Percentiles rank a stretch among this genome's conserved stretches.
phyloP scores from a whole-genome alignment of 2,329 filamentous ascomycete genomes.

The Neofusicoccum umdonicola region DNA sequence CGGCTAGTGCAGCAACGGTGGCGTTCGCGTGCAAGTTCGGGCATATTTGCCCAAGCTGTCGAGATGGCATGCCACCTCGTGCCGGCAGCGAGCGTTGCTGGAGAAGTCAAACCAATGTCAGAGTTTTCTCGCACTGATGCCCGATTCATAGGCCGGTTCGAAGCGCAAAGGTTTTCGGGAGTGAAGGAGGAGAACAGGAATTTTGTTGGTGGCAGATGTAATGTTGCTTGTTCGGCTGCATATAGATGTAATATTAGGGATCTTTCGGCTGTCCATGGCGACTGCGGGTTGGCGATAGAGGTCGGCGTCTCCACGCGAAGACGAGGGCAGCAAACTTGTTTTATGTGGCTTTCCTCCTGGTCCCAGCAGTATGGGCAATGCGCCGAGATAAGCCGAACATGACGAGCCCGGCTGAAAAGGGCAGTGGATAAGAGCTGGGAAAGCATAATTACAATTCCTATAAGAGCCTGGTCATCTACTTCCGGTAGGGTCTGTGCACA shows the following conservation, averaged over 20 bases:
- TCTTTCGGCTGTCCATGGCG: neutral
- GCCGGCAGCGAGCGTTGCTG: too few relatives aligned
- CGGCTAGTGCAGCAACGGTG: neutral
- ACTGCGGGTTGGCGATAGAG: neutral
- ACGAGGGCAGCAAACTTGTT: neutral
- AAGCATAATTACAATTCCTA: neutral
- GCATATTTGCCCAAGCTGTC: neutral
- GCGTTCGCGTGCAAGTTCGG: neutral
- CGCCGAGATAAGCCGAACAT: slow-evolving; percentile 7
- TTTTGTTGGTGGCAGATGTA: neutral
- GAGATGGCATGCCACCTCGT: too few relatives aligned
- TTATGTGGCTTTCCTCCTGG: neutral
- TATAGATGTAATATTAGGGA: neutral
- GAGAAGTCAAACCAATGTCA: neutral
- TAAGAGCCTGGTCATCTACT: neutral
- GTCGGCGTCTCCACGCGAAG: neutral
- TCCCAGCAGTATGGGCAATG: neutral
- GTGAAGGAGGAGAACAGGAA: neutral
- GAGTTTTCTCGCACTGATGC: neutral
- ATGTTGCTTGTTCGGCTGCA: neutral
- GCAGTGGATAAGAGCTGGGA: neutral
- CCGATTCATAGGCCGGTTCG: neutral
- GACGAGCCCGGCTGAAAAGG: neutral
- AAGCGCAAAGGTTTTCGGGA: neutral
- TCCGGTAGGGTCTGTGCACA: neutral